Evolutionary conservation across 257 asterid genomes (phyloP), one percentile per base, ranked within the genome.

Genomic region (Penstemon davidsonii): DNA sequence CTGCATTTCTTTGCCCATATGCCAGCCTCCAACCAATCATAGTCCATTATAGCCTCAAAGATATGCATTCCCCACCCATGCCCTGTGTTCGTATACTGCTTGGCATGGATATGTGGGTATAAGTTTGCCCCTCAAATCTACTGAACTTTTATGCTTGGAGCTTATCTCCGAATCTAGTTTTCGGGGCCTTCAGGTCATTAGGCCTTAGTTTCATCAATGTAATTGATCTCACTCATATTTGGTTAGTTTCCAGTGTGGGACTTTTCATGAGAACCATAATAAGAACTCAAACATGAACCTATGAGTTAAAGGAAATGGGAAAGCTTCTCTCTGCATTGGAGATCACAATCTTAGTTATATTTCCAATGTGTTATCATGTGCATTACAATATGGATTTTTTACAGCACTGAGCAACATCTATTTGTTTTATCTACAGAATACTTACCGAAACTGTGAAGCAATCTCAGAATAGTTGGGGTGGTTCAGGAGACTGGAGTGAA

Each of bases 401-500:
- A 3, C 5, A 55, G 41, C 33, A 9, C 39, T 45, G 5, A 25
- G 33, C 4, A 51, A 43, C 41, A 65, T 66, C 25, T 61, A 0
- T 69, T 18, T 71, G 77, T 70, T 64, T 74, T 62, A 66, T 70
- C 67, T 53, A 52, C 88, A 92, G 97, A 79, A 58, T 92, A 76
- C 88, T 92, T 40, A 92, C 95, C 0, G 95, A 87, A 78, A 79
- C 95, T 41, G 91, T 65, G 59, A 84, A 79, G 78, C 96, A 86
- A 81, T 82, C 95, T 76, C 96, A 82, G 71, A 83, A 66, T 64
- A 82, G 79, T 44, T 81, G 86, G 89, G 76, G 84, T 64, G 68
- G 78, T 71, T 82, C 90, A 15, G 82, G 83, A 76, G 91, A 89
- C 81, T 92, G 98, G 98, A 74, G 68, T 69, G 91, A 89, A 80